These are phyloP conservation scores for Malus asiatica DNA, from an alignment of 306 rosid genomes.

Conservation along the genomic window DNA sequence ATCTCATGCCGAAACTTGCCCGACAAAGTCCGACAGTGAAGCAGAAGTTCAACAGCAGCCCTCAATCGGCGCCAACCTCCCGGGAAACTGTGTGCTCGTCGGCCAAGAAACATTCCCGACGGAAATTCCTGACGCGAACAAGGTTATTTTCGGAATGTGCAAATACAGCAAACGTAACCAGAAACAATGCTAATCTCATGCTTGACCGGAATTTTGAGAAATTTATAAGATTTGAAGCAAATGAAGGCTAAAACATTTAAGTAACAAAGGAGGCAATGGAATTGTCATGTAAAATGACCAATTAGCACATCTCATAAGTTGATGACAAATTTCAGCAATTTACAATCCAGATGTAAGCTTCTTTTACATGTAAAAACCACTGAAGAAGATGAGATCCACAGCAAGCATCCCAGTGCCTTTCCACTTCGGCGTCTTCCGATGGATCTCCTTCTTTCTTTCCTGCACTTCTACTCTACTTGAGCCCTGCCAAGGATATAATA, in stretches of 20 bases:
- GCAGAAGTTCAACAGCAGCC: too few species aligned
- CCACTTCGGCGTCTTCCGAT: slow-evolving; percentile 17
- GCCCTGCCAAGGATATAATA: slow-evolving; percentile 10
- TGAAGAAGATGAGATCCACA: slow-evolving; percentile 6
- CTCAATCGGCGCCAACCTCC: too few species aligned
- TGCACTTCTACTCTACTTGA: slow-evolving; percentile 12
- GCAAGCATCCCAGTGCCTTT: slow-evolving; percentile 11
- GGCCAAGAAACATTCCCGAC: too few species aligned
- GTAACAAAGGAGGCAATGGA: background rate
- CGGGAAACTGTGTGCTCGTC: too few species aligned
- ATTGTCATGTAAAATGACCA: slow-evolving; percentile 24
- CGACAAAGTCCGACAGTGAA: too few species aligned
- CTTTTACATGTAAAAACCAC: slow-evolving; percentile 24
- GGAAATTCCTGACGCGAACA: too few species aligned
- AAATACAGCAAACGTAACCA: too few species aligned
- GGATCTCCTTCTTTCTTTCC: slow-evolving; percentile 12
- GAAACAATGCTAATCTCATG: background rate
- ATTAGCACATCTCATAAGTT: slow-evolving; percentile 25
- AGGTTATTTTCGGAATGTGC: too few species aligned
- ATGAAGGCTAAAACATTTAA: background rate
- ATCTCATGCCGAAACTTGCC: too few species aligned
- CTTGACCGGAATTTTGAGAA: background rate
- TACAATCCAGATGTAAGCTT: slow-evolving; percentile 24
- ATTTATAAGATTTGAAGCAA: background rate
- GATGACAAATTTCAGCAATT: slow-evolving; percentile 20